Evolutionary conservation across 2,329 filamentous ascomycete genomes (phyloP), one percentile per base, ranked within the genome.

Genomic region (Dactylonectria estremocensis): DNA sequence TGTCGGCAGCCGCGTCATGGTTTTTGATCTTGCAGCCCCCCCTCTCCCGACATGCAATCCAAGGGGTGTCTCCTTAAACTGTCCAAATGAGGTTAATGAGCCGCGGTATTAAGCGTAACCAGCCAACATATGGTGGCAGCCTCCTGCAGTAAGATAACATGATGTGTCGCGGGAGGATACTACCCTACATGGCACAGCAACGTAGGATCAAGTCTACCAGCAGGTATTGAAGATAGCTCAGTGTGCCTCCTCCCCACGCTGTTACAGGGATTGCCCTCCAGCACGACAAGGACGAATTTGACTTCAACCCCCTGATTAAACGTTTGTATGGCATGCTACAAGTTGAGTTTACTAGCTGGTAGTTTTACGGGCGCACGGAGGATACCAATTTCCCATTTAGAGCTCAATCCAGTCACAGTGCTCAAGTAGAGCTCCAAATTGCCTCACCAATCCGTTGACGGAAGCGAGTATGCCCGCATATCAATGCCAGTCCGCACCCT

Each of bases 31-130:
- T 48, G 45, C 45, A 48, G 45, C 45, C 18, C 45, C 45, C 45
- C 43, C 14, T 48, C 45, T 48, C 8, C 8, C 9, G 18, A 22
- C 18, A 48, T 48, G 18, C 45, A 48, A 22, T 48, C 45, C 45
- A 48, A 48, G 45, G 43, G 45, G 45, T 22, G 45, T 48, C 45
- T 48, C 45, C 45, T 48, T 48, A 48, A 22, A 48, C 45, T 48
- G 45, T 22, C 45, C 45, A 22, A 48, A 48, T 48, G 45, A 16
- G 45, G 45, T 48, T 48, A 48, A 48, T 48, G 18, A 48, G 45
- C 18, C 8, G 45, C 18, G 8, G 45, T 48, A 48, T 48, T 2
- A 48, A 48, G 45, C 45, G 45, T 22, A 48, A 5, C 10, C 18
- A 48, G 45, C 45, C 4, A 48, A 48, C 45, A 48, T 22, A 48